Evolutionary conservation across 73 alveolate genomes (phyloP), one percentile per base, ranked within the genome.

Genomic region (Diophrys sp.): DNA sequence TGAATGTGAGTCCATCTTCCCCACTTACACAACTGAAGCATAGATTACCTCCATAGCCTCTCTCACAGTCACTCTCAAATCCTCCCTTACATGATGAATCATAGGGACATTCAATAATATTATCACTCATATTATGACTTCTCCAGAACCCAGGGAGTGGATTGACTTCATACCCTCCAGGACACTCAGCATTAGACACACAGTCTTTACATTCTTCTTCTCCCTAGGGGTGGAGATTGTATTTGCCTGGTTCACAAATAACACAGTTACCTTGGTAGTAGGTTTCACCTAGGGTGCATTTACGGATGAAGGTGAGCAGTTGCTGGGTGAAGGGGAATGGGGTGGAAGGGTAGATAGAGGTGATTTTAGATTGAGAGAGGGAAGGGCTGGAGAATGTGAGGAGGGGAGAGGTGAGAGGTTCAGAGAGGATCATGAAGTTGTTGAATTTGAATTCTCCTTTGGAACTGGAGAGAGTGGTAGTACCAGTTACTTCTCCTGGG

Each of bases 141-240:
- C 85, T 78, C 88, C 92, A 85, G 33, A 78, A 79, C 18, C 88
- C 88, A 24, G 80, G 77, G 44, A 24, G 69, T 44, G 92, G 92
- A 0, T 32, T 31, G 1, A 79, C 70, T 1, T 8, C 56, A 23
- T 2, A 23, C 23, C 88, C 88, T 27, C 88, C 88, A 0, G 23
- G 33, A 62, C 88, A 79, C 23, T 25, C 34, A 11, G 88, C 77
- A 32, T 34, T 54, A 26, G 56, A n/a, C 1, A 33, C 54, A 28
- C 75, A 68, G 44, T 1, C 24, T 29, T 68, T 68, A 55, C 75
- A 68, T 28, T 25, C 5, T 1, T 0, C 26, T 44, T 11, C 18
- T 1, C 70, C 69, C 75, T 71, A 25, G 0, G 5, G 26, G 8
- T 28, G 14, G 14, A 80, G 56, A 8, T 77, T 25, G 33, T 67